phyloP scores from a whole-genome alignment of 2,329 filamentous ascomycete species.

The Sporothrix sp. region DNA sequence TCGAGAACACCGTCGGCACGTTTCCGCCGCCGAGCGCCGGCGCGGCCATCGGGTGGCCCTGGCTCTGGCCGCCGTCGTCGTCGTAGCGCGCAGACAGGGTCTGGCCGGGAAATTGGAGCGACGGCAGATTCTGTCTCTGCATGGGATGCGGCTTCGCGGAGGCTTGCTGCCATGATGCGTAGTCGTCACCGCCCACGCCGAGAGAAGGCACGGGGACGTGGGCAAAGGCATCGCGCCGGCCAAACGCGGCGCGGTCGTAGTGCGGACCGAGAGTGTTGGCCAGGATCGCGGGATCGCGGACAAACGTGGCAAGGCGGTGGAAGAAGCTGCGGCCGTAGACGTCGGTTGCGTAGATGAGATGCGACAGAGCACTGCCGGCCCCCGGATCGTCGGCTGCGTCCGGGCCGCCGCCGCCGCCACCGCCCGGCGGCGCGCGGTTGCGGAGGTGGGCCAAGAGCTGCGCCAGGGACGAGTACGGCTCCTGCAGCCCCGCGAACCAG shows the following conservation, averaged over 20 bases:
- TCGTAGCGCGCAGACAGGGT: constrained; percentile 15
- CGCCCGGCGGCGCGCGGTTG: neutral
- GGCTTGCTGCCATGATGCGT: neutral
- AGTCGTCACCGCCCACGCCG: neutral
- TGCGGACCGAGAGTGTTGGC: constrained; percentile 28
- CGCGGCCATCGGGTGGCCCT: constrained; percentile 3
- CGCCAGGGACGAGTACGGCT: constrained; percentile 20
- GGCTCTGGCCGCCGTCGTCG: constrained; percentile 13
- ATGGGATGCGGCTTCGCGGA: constrained; percentile 1
- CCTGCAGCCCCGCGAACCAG: constrained; percentile 26
- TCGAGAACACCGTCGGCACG: constrained; percentile 15
- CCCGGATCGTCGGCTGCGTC: neutral
- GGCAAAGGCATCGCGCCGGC: constrained; percentile 42
- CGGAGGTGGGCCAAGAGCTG: constrained; percentile 24
- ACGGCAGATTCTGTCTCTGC: neutral
- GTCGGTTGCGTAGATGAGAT: constrained; percentile 32
- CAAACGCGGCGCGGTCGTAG: constrained; percentile 25
- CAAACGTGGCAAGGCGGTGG: constrained; percentile 31
- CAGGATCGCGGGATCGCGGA: constrained; percentile 23
- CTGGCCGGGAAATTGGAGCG: constrained; percentile 1
- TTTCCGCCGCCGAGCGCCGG: constrained; percentile 10
- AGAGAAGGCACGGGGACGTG: constrained; percentile 22
- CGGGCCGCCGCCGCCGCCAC: neutral
- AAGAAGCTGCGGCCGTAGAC: constrained; percentile 45
- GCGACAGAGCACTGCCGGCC: neutral